A percentile compares a stretch with the other conserved stretches of the same genome.
Conservation (phyloP, 1,284 basidiomycete genomes). For the Tylopilus sp. region DNA sequence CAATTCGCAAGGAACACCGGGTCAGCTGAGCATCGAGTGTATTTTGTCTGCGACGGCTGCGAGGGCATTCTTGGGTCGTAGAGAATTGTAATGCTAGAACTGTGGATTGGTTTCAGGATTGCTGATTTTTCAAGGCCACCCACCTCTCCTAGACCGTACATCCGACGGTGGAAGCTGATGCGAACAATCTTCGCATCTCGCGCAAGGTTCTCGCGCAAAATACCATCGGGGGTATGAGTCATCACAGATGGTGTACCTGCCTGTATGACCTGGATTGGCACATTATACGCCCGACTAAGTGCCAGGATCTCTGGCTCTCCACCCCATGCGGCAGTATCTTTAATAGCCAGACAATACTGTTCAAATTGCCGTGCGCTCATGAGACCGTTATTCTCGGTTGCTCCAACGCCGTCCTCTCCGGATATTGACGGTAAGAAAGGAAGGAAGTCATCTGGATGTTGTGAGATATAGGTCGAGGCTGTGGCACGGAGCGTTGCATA, state of each 20-base stretch:
- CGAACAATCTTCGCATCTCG: constrained; percentile 54
- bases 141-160: constrained; percentile 94
- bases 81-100: constrained; percentile 82
- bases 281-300: constrained; percentile 76
- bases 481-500: constrained; percentile 63
- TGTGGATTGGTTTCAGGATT: constrained; percentile 3
- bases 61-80: constrained; percentile 56
- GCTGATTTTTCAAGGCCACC: constrained; percentile 28
- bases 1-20: neutral
- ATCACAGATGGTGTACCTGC: constrained; percentile 80
- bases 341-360: constrained; percentile 79
- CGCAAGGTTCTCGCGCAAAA: constrained; percentile 35
- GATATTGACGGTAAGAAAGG: constrained; percentile 84
- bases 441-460: constrained; percentile 88
- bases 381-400: constrained; percentile 60
- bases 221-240: constrained; percentile 62
- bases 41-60: constrained; percentile 43
- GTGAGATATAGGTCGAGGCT: constrained; percentile 82
- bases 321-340: constrained; percentile 89
- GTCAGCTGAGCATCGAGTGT: constrained; percentile 38
- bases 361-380: constrained; percentile 73
- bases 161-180: constrained; percentile 87
- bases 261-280: constrained; percentile 93
- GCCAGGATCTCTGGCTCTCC: constrained; percentile 97
- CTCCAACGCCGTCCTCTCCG: constrained; percentile 76